Evolutionary conservation across 2,329 filamentous ascomycete genomes (phyloP).

Genomic region (Botrytis elliptica): DNA sequence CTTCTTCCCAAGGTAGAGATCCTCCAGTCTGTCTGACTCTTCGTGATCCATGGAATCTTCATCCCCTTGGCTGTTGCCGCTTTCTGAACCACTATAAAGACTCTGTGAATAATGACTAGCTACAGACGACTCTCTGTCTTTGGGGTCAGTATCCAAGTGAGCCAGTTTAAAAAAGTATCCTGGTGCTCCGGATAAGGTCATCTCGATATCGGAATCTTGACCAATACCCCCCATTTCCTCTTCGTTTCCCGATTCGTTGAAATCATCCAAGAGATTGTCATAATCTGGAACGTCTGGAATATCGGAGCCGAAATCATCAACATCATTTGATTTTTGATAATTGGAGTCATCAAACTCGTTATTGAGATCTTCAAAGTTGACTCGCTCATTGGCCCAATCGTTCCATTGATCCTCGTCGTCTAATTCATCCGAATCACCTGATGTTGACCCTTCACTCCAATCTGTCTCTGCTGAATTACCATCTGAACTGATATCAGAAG

Average conservation of each 20-base stretch:
- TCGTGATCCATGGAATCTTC: conserved; percentile 1
- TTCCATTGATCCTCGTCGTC: conserved; percentile 18
- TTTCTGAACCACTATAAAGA: conserved; percentile 3
- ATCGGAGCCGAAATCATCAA: background rate
- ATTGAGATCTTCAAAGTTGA: conserved; percentile 8
- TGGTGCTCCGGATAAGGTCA: background rate
- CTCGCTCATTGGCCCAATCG: conserved; percentile 5
- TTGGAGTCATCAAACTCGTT: background rate
- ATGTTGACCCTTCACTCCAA: conserved; percentile 13
- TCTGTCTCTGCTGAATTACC: conserved; percentile 7
- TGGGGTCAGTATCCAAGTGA: background rate
- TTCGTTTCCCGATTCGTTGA: background rate
- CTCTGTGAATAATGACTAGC: conserved; percentile 16
- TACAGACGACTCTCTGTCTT: background rate
- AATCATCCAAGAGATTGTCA: background rate
- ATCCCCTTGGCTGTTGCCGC: background rate
- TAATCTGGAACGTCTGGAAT: background rate
- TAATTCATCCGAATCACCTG: background rate
- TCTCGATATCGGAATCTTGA: background rate
- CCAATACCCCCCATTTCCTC: background rate
- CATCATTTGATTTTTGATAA: background rate
- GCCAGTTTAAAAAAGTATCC: background rate
- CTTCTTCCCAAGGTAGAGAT: background rate
- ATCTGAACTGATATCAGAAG: conserved; percentile 8
- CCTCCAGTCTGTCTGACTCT: background rate